Evolutionary conservation across 257 asterid species (phyloP).

Genomic region (Fraxinus anomala): DNA sequence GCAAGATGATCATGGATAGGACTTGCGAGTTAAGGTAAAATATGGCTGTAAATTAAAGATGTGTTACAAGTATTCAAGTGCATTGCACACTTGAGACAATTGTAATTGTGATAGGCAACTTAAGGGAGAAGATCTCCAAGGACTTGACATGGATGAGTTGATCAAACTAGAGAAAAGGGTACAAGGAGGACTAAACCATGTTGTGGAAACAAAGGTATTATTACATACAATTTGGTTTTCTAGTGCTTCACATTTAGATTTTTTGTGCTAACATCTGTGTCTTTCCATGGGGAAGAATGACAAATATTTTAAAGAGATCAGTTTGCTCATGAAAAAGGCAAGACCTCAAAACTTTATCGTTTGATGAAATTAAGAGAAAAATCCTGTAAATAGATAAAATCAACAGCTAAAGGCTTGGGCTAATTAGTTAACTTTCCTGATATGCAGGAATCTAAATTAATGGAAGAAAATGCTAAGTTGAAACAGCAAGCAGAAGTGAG

Average conservation of each 20-base stretch:
- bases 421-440: neutral
- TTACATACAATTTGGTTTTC: neutral
- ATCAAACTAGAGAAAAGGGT: conserved; percentile 64
- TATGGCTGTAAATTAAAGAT: neutral
- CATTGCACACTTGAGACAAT: neutral
- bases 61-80: neutral
- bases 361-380: neutral
- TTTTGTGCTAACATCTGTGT: neutral
- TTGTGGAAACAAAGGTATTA: conserved; percentile 51
- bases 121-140: conserved; percentile 73
- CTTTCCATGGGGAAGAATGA: conserved; percentile 49
- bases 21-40: conserved; percentile 62
- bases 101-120: conserved; percentile 46
- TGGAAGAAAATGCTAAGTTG: conserved; percentile 56
- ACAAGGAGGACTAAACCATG: conserved; percentile 55
- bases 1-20: conserved; percentile 47
- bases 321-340: conserved; percentile 59
- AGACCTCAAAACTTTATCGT: conserved; percentile 24
- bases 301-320: conserved; percentile 50
- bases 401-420: too few relatives aligned
- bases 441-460: conserved; percentile 58
- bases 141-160: conserved; percentile 63
- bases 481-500: conserved; percentile 46
- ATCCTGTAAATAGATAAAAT: too few relatives aligned
- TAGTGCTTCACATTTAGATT: neutral